Evolutionary conservation across 73 alveolate genomes (phyloP), one percentile per base, ranked within the genome.

Genomic region (Paramecium pentaurelia): DNA sequence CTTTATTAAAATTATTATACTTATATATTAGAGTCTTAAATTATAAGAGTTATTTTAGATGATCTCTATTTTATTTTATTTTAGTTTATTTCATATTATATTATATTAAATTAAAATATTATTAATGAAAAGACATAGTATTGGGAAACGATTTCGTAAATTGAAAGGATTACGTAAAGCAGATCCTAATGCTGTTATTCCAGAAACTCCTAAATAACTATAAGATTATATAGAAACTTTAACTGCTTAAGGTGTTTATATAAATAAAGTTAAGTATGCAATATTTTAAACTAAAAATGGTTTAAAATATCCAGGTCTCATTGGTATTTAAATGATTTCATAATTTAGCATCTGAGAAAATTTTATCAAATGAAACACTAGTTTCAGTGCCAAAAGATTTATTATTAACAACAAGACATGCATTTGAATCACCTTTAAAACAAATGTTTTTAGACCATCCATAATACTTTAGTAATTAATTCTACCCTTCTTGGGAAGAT

Each of bases 281-380:
- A 45, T 68, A 59, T 89, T 89, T 37, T 25, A 71, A 42, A 64
- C 91, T 8, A 89, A 89, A 54, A 89, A 89, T 71, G 94, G 94
- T 14, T 54, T 89, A 25, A 47, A 68, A n/a, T 89, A 89, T 71
- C 84, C 80, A 8, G 94, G 94, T 8, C 60, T 89, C 18, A 73
- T 80, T 12, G 88, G 88, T 75, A 75, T 18, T 10, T 10, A 5
- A 36, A 9, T 30, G 1, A 2, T 38, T 9, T 8, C 4, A 54
- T 54, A 20, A 16, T 8, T 36, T 51, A 87, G 94, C 94, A 27
- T 42, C 94, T 30, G 94, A 89, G 38, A 36, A 71, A 20, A 89
- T 89, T 8, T 30, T 71, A 42, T 60, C 94, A 38, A 71, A 77
- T 22, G 94, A 89, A 28, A 71, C 71, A 5, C 37, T 89, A 12